Percentiles rank a stretch among this genome's conserved stretches.
phyloP scores from a whole-genome alignment of 1,284 basidiomycete species.

The Agroathelia rolfsii region DNA sequence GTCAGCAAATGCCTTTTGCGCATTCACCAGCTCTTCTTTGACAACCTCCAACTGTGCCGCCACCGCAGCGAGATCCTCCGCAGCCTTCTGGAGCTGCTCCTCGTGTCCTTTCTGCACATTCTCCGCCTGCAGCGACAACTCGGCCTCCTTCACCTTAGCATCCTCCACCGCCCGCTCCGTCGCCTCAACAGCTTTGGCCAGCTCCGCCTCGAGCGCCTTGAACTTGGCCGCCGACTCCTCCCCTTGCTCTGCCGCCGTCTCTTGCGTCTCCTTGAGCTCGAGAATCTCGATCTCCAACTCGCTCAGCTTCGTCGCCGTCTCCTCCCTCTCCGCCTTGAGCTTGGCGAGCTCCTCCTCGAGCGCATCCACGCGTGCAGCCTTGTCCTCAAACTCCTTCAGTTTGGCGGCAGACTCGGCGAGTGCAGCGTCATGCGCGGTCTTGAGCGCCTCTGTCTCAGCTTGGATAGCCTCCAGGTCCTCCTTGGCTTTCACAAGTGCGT shows the following conservation, averaged over 20 bases:
- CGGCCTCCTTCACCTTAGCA: conserved; percentile 38
- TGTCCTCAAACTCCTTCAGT: conserved; percentile 33
- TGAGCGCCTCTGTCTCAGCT: conserved; percentile 42
- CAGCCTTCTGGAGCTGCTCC: conserved; percentile 32
- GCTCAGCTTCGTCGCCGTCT: conserved; percentile 63
- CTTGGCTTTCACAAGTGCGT: conserved; percentile 54
- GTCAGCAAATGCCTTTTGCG: conserved; percentile 37
- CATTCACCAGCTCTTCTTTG: conserved; percentile 34
- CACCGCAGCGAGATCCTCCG: conserved; percentile 36
- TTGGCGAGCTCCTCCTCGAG: conserved; percentile 44
- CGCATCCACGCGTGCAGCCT: conserved; percentile 31
- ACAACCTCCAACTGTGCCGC: conserved; percentile 35
- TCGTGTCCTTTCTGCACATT: conserved; percentile 35
- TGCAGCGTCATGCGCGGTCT: conserved; percentile 37
- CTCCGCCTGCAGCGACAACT: conserved; percentile 30
- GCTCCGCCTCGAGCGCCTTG: conserved; percentile 41
- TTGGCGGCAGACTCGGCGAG: conserved; percentile 36
- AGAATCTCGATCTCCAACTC: conserved; percentile 73
- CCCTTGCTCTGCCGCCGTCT: conserved; percentile 52
- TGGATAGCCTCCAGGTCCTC: conserved; percentile 47
- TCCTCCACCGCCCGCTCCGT: conserved; percentile 42
- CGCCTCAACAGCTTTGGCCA: conserved; percentile 36
- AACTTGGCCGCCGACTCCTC: conserved; percentile 36
- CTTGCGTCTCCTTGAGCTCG: conserved; percentile 65
- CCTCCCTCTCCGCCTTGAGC: conserved; percentile 62